Evolutionary conservation across 2,329 filamentous ascomycete genomes (phyloP), one percentile per base, ranked within the genome.

Genomic region (Aspergillus ruber): DNA sequence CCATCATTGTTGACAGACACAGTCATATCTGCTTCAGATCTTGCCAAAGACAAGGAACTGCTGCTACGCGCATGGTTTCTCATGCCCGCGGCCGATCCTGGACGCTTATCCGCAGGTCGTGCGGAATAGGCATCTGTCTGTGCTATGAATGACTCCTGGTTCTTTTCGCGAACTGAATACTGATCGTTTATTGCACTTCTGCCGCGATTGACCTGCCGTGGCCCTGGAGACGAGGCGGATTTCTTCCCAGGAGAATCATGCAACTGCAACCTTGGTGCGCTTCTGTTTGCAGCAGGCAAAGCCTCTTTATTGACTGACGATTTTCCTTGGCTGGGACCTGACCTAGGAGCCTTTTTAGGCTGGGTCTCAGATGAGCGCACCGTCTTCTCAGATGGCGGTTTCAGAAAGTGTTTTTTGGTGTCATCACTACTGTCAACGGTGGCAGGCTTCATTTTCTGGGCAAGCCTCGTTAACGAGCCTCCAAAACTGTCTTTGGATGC

Each of bases 91-190:
- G 70, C 63, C 12, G 71, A 74, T 13, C 63, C 61, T 4, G 71
- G 61, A 13, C 67, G 64, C 12, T 56, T 57, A 20, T 68, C 65
- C 23, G 54, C 48, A 32, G 67, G 59, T 29, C 62, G 68, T 6
- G 63, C 50, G 27, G 71, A 71, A 53, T 68, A 73, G 4, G 71
- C 57, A 52, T 74, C 71, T 1, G 69, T 68, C 40, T 72, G 70
- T 7, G 67, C 61, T 18, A 72, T 53, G 35, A 65, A 67, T 2
- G 70, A 69, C 35, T 72, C 69, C 33, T 66, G 56, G 33, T 63
- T 67, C 50, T 63, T 64, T 46, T 72, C 68, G 25, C 61, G 64
- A 12, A 71, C 49, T 5, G 65, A 53, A 50, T 68, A 69, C 47
- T 64, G 65, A 6, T 63, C 64, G 17, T 57, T 45, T 41, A 49